Evolutionary conservation across 768 basidiomycete species (phyloP).

Genomic region (Hygrophorus russula): DNA sequence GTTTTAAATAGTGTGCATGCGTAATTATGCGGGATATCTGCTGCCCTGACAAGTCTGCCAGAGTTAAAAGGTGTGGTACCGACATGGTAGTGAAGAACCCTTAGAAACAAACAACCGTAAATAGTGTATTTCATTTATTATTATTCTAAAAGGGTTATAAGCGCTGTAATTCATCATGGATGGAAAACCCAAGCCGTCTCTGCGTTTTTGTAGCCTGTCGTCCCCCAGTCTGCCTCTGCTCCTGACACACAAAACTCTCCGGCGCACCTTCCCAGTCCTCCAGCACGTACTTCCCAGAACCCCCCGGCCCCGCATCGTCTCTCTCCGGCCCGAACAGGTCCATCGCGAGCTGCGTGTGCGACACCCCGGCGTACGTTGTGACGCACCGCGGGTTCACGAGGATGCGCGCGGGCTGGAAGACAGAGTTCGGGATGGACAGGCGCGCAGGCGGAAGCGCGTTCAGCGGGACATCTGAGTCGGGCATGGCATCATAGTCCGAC

Average conservation of each 20-base stretch:
- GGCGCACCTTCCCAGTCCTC: conserved; percentile 97
- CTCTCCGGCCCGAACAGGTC: conserved; percentile 77
- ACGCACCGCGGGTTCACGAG: conserved; percentile 94
- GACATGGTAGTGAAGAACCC: neutral
- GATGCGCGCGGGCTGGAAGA: conserved; percentile 82
- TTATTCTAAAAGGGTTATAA: neutral
- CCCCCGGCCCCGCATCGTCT: conserved; percentile 40
- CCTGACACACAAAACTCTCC: conserved; percentile 97
- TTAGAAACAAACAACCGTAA: neutral
- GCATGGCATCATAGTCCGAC: conserved; percentile 83
- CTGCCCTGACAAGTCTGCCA: conserved; percentile 73
- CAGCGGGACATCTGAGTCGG: conserved; percentile 34
- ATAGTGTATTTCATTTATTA: too few relatives aligned
- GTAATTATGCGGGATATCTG: conserved; percentile 61
- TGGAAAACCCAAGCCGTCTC: conserved; percentile 71
- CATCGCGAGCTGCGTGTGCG: conserved; percentile 89
- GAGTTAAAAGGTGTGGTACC: conserved; percentile 70
- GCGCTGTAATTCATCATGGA: conserved; percentile 55
- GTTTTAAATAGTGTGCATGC: conserved; percentile 58
- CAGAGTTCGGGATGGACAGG: conserved; percentile 74
- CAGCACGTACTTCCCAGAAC: conserved; percentile 64
- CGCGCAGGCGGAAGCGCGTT: conserved; percentile 23
- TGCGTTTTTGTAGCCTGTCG: conserved; percentile 84
- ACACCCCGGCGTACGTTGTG: conserved; percentile 96
- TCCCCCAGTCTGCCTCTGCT: conserved; percentile 88